Conservation (phyloP, 257 asterid genomes). For the Anisodus acutangulus region DNA sequence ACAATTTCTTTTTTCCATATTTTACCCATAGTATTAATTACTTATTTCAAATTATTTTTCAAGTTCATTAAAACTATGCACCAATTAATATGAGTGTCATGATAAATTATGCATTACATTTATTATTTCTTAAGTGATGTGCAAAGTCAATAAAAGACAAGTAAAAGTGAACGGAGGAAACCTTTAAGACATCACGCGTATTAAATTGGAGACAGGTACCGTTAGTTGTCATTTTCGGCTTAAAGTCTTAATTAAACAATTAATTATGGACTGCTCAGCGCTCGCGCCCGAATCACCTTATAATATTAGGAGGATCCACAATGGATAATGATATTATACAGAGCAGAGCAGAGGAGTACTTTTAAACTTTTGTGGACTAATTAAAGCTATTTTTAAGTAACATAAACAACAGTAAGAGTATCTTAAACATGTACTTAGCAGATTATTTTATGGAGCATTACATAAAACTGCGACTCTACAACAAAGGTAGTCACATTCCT, state of each 20-base stretch:
- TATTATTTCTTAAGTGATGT: too few relatives aligned
- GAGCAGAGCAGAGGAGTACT: conserved; percentile 1
- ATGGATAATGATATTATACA: conserved; percentile 27
- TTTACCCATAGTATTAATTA: too few relatives aligned
- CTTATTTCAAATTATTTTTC: too few relatives aligned
- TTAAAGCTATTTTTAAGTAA: background rate
- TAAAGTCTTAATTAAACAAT: conserved; percentile 26
- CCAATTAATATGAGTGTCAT: too few relatives aligned
- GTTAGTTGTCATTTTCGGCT: conserved; percentile 52
- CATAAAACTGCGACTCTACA: background rate
- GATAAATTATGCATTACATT: too few relatives aligned
- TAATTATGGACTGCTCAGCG: background rate
- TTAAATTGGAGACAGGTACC: conserved; percentile 27
- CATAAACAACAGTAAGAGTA: background rate
- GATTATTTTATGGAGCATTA: background rate
- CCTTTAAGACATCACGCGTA: background rate
- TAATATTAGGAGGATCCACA: background rate
- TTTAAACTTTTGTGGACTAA: background rate
- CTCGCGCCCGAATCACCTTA: conserved; percentile 25
- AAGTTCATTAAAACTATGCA: too few relatives aligned
- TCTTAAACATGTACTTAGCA: conserved; percentile 23
- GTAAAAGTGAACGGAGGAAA: too few relatives aligned
- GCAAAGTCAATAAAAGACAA: too few relatives aligned
- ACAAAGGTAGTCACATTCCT: background rate
- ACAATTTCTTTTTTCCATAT: too few relatives aligned